These are phyloP conservation scores for Globisporangium okanoganense DNA, from an alignment of 352 stramenopile species.

Conservation along the genomic window DNA sequence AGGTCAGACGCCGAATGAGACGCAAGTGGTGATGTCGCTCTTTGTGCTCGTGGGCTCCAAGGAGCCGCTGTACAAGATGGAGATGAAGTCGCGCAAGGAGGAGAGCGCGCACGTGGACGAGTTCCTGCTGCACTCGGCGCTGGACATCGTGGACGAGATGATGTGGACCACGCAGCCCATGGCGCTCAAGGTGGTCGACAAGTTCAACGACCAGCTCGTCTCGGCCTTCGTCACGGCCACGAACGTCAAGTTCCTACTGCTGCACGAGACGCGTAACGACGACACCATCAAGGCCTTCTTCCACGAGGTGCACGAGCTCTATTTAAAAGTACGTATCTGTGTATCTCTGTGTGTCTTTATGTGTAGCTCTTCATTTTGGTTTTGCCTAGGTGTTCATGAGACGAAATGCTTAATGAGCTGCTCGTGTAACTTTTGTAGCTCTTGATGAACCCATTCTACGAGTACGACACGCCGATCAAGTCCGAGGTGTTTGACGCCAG, in stretches of 20 bases:
- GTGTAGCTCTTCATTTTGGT: too few species aligned
- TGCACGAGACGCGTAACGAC: conserved; percentile 94
- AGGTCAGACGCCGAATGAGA: not conserved
- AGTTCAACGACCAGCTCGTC: conserved; percentile 97
- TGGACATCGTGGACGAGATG: conserved; percentile 96
- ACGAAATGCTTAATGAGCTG: not conserved
- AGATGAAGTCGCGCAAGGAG: conserved; percentile 76
- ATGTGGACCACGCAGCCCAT: conserved; percentile 93
- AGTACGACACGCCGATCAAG: conserved; percentile 93
- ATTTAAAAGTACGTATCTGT: conserved; percentile 89
- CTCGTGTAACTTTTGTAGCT: conserved; percentile 41
- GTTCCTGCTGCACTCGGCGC: conserved; percentile 96
- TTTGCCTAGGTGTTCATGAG: not conserved
- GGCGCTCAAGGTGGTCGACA: conserved; percentile 91
- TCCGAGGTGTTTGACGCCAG: conserved; percentile 92
- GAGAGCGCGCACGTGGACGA: conserved; percentile 94
- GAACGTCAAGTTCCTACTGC: conserved; percentile 95
- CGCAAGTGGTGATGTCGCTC: conserved; percentile 52
- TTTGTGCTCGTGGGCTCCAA: conserved; percentile 85
- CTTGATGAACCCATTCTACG: conserved; percentile 96
- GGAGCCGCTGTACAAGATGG: conserved; percentile 86
- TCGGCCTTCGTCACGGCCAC: conserved; percentile 95
- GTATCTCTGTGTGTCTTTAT: not conserved
- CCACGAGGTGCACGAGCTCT: conserved; percentile 96
- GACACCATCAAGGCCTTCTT: conserved; percentile 97